phyloP scores from a whole-genome alignment of 805 yeast genomes.

The Ogataea trehaloabstinens region DNA sequence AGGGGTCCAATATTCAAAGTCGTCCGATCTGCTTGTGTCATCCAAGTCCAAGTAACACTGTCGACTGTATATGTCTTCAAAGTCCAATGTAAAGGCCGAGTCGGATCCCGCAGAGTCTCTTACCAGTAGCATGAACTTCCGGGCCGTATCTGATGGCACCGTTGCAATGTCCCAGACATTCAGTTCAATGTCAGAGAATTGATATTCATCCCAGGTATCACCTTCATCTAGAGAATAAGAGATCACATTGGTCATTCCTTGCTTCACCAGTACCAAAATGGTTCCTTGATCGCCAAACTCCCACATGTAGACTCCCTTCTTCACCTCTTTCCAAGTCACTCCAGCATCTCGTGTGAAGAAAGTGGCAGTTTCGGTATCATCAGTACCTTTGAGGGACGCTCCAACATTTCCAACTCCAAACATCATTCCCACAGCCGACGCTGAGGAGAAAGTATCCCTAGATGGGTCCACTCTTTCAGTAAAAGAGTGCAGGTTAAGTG shows the following conservation, averaged over 20 bases:
- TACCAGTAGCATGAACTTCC: slow-evolving; percentile 69
- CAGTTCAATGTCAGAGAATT: slow-evolving; percentile 58
- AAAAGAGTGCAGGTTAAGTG: slow-evolving; percentile 84
- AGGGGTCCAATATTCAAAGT: slow-evolving; percentile 66
- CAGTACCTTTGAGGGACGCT: slow-evolving; percentile 39
- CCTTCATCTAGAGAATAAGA: slow-evolving; percentile 80
- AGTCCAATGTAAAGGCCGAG: slow-evolving; percentile 53
- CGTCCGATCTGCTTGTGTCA: slow-evolving; percentile 39
- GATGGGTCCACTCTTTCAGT: slow-evolving; percentile 76
- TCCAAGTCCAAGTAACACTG: slow-evolving; percentile 54
- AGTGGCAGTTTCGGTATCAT: slow-evolving; percentile 53
- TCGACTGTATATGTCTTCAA: slow-evolving; percentile 46
- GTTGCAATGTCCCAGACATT: slow-evolving; percentile 74
- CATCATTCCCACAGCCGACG: slow-evolving; percentile 85
- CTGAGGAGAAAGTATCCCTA: slow-evolving; percentile 83
- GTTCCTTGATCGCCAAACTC: slow-evolving; percentile 96
- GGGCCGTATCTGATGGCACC: slow-evolving; percentile 86
- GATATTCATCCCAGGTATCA: slow-evolving; percentile 62
- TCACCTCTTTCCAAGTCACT: slow-evolving; percentile 76
- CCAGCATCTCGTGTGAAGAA: slow-evolving; percentile 91
- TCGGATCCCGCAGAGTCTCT: slow-evolving; percentile 35
- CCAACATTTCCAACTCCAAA: slow-evolving; percentile 96
- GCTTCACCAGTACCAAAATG: slow-evolving; percentile 68
- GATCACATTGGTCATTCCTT: slow-evolving; percentile 53
- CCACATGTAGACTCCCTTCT: slow-evolving; percentile 80